Evolutionary conservation across 2,329 filamentous ascomycete genomes (phyloP), one percentile per base, ranked within the genome.

Genomic region (Cordyceps pruinosa): DNA sequence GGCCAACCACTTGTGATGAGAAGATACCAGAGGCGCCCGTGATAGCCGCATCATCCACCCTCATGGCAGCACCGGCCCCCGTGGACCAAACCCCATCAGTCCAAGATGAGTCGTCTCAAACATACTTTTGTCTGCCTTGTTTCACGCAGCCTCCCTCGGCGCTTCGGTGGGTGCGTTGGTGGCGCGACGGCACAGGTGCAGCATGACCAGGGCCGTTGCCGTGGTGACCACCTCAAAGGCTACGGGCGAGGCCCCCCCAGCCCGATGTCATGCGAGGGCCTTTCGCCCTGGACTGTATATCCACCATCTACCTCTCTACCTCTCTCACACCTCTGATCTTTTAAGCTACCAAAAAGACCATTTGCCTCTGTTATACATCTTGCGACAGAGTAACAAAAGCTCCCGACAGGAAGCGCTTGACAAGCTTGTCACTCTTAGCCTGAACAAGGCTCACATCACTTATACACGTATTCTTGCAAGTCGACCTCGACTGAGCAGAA

Each of bases 401-500:
- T 51, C 39, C 47, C 37, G 26, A 19, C 28, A 41, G 45, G 30
- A 56, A 47, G 32, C 35, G 34, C 45, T 51, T 35, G 37, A 56
- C 63, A 58, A 61, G 60, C 57, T 59, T 53, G 60, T 41, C 57
- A 63, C 25, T 56, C 55, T 35, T 61, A 62, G 69, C 69, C 71
- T 71, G 66, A 69, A 56, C 62, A 68, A 69, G 70, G 69, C 63
- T 65, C 46, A 50, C 58, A 62, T 52, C 54, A 49, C 57, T 54
- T 57, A 55, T 45, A 55, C 45, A 54, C 26, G 45, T 59, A 50
- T 55, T 61, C 59, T 59, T 63, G 64, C 64, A 72, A 72, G 72
- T 75, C 75, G 66, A 67, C 67, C 62, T 68, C 72, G 73, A 76
- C 76, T 81, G 79, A 78, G 73, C 68, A 75, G 74, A 67, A 76